phyloP scores from a whole-genome alignment of 768 basidiomycete species.

The Leucosporidium yakuticum region DNA sequence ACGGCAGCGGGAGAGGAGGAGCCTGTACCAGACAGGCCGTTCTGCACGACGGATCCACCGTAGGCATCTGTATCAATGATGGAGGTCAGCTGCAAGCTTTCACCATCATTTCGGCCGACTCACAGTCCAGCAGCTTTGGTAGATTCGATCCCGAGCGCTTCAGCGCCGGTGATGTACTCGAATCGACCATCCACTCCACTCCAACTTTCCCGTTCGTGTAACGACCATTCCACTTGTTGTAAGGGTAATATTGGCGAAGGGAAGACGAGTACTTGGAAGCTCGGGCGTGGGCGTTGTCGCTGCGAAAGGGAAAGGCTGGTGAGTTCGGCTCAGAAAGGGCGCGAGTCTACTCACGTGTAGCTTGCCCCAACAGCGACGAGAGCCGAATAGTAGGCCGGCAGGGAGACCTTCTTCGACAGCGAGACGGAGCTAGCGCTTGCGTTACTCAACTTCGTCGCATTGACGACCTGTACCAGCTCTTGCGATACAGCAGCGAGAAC shows the following conservation, averaged over 20 bases:
- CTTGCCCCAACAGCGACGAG: slow-evolving; percentile 29
- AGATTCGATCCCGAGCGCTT: neutral
- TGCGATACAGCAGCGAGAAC: no score
- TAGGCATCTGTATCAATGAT: slow-evolving; percentile 16
- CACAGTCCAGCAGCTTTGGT: slow-evolving; percentile 15
- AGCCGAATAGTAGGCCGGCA: slow-evolving; percentile 12
- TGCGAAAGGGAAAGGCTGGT: no score
- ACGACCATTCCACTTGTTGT: slow-evolving; percentile 14
- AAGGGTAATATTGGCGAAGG: slow-evolving; percentile 22
- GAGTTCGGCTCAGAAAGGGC: neutral
- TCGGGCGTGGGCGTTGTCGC: slow-evolving; percentile 27
- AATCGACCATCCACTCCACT: slow-evolving; percentile 26
- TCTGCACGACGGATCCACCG: slow-evolving; percentile 25
- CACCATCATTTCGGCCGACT: neutral
- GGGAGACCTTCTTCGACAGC: neutral
- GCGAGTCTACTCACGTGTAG: slow-evolving; percentile 16
- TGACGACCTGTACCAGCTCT: no score
- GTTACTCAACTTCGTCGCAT: no score
- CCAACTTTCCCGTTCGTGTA: slow-evolving; percentile 31
- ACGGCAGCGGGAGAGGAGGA: neutral
- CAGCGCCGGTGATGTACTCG: neutral
- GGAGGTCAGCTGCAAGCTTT: no score
- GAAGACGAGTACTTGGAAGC: neutral
- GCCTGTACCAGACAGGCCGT: slow-evolving; percentile 18
- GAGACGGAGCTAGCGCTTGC: no score